phyloP scores from a whole-genome alignment of 1,284 basidiomycete genomes.

The Flammula alnicola region DNA sequence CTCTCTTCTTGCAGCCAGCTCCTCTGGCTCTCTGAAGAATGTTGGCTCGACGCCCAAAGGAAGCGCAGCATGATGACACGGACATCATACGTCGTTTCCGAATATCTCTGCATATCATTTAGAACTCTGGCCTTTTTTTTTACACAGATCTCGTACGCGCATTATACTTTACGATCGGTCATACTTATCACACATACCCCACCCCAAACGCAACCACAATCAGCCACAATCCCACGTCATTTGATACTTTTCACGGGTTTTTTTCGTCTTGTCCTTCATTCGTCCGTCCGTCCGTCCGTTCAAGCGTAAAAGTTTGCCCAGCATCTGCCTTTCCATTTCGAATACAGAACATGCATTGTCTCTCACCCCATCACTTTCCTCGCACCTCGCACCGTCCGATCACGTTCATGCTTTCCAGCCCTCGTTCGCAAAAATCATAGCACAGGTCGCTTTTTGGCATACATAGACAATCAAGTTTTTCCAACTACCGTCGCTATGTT shows the following conservation, averaged over 20 bases:
- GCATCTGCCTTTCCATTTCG: neutral
- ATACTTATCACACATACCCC: constrained; percentile 32
- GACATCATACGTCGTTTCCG: constrained; percentile 19
- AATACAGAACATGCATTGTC: neutral
- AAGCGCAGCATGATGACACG: constrained; percentile 14
- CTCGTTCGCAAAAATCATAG: neutral
- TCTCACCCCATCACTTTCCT: no score
- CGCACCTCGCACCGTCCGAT: neutral
- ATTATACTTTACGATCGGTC: constrained; percentile 31
- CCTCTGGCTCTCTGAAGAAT: constrained; percentile 1
- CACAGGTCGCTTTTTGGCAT: no score
- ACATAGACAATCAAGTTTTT: no score
- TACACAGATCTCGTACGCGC: constrained; percentile 23
- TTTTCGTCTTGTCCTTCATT: constrained; percentile 5
- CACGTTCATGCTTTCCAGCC: no score
- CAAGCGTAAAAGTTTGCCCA: neutral
- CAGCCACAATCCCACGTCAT: neutral
- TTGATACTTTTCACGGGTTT: constrained; percentile 8
- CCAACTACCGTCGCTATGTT: no score
- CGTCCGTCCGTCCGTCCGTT: no score
- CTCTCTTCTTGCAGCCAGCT: neutral
- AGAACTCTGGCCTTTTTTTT: constrained; percentile 18
- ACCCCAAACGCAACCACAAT: constrained; percentile 12
- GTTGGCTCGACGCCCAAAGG: constrained; percentile 6
- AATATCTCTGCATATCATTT: constrained; percentile 18